Conservation (phyloP, 805 yeast genomes). For the Ogataea philodendri region DNA sequence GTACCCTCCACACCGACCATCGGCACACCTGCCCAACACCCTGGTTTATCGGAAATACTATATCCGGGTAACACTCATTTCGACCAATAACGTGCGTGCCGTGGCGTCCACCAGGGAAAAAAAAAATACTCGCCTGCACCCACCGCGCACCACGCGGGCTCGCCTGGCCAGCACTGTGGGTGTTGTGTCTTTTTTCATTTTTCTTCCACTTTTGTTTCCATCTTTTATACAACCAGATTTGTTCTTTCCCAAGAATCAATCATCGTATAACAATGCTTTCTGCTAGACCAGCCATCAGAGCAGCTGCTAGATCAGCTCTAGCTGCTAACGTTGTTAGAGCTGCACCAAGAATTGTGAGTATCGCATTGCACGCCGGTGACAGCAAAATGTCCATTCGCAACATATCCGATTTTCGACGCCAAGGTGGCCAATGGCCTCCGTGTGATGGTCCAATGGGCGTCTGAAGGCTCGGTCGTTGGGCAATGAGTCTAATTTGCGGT, state of each 20-base stretch:
- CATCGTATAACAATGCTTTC: slow-evolving; percentile 57
- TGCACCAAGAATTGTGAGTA: slow-evolving; percentile 46
- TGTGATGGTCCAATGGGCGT: neutral
- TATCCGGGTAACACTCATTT: slow-evolving; percentile 9
- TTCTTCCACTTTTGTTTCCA: slow-evolving; percentile 18
- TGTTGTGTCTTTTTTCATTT: slow-evolving; percentile 10
- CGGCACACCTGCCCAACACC: neutral
- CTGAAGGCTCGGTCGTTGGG: neutral
- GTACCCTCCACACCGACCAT: neutral
- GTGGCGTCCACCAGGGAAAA: slow-evolving; percentile 13
- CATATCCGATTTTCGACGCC: slow-evolving; percentile 1
- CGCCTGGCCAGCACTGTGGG: slow-evolving; percentile 5
- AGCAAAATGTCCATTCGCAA: slow-evolving; percentile 2
- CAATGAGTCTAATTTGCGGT: slow-evolving; percentile 1
- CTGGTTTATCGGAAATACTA: slow-evolving; percentile 11
- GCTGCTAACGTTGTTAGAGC: slow-evolving; percentile 49
- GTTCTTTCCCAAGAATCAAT: slow-evolving; percentile 14
- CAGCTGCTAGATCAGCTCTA: slow-evolving; percentile 77
- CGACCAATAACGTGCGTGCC: slow-evolving; percentile 14
- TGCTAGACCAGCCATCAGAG: slow-evolving; percentile 80
- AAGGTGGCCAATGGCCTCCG: slow-evolving; percentile 8
- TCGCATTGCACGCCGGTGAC: slow-evolving; percentile 3
- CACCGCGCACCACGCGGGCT: slow-evolving; percentile 9
- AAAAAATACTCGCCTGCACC: slow-evolving; percentile 5
- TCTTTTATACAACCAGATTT: slow-evolving; percentile 18